Evolutionary conservation across 495 filamentous ascomycete genomes (phyloP), one percentile per base, ranked within the genome.

Genomic region (Parathielavia hyrcaniae): DNA sequence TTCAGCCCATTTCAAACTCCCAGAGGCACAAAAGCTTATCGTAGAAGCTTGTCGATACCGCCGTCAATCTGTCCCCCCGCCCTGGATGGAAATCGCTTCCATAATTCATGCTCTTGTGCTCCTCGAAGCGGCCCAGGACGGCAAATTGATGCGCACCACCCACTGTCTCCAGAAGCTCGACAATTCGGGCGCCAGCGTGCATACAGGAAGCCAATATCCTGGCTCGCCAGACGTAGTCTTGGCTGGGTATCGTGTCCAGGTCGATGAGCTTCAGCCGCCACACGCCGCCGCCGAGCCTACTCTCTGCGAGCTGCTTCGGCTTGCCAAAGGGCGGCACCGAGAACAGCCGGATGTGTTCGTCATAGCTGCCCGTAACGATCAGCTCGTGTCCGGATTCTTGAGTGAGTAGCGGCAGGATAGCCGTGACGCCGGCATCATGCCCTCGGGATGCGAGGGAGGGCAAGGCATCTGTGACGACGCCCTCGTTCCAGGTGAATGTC

Each of bases 31-130:
- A 62, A 55, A 87, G 71, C 63, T 79, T 82, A 73, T 96, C 90
- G 67, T 96, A 96, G 66, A 96, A 96, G 72, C 91, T 96, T 22
- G 88, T 91, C 26, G 87, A 91, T 11, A 95, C 77, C 61, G 83
- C 77, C 4, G 79, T 65, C 48, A 81, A 53, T 14, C 57, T 68
- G 26, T 54, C 60, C 57, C 59, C 58, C 30, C 39, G 48, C 23
- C 58, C 64, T 14, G 77, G 73, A 71, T 85, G 83, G 30, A 87
- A 80, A 74, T 90, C 90, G 59, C 88, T 87, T 14, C 86, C 92
- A 70, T 98, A 98, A 64, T 92, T 93, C 92, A 97, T 95, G 68
- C 90, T 96, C 73, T 89, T 76, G 72, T 97, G 90, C 69, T 91
- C 89, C 55, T 87, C 88, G 65, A 93, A 93, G 61, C 79, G 79